Conservation (phyloP, 768 basidiomycete genomes). For the Boletus insuetus region DNA sequence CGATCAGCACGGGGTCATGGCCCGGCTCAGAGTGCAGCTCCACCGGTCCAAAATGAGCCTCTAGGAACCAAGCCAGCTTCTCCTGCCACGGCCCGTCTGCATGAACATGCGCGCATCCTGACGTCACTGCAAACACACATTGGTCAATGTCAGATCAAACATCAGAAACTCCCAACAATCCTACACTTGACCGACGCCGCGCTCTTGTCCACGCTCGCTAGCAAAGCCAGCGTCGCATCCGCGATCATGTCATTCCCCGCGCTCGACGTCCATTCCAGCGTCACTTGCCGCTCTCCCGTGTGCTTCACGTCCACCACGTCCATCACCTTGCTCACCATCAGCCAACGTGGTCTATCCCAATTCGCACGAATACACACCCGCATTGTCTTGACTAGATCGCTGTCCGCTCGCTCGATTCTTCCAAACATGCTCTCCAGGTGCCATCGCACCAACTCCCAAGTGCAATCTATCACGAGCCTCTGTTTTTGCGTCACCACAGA, state of each 20-base stretch:
- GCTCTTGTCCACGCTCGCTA: slow-evolving; percentile 86
- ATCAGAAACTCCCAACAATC: background rate
- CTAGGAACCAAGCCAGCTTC: slow-evolving; percentile 75
- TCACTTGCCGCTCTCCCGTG: slow-evolving; percentile 69
- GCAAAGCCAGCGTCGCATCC: slow-evolving; percentile 85
- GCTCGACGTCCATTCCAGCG: slow-evolving; percentile 90
- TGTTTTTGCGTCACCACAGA: slow-evolving; percentile 84
- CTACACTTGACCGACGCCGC: slow-evolving; percentile 88
- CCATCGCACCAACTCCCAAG: slow-evolving; percentile 93
- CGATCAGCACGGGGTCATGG: slow-evolving; percentile 59
- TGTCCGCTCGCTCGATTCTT: slow-evolving; percentile 62
- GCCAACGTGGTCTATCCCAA: background rate
- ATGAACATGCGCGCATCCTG: slow-evolving; percentile 64
- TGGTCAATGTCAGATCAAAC: background rate
- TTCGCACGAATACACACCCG: slow-evolving; percentile 45
- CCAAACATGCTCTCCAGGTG: slow-evolving; percentile 96
- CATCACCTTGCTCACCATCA: slow-evolving; percentile 69
- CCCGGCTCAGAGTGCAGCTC: slow-evolving; percentile 43
- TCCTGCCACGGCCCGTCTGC: slow-evolving; percentile 51
- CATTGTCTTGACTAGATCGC: slow-evolving; percentile 54
- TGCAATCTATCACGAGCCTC: slow-evolving; percentile 73
- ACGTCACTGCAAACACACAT: slow-evolving; percentile 43
- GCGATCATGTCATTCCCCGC: slow-evolving; percentile 97
- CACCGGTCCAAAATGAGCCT: slow-evolving; percentile 93
- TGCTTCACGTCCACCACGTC: slow-evolving; percentile 80